phyloP scores from a whole-genome alignment of 306 rosid species.

The Lupinus albus region DNA sequence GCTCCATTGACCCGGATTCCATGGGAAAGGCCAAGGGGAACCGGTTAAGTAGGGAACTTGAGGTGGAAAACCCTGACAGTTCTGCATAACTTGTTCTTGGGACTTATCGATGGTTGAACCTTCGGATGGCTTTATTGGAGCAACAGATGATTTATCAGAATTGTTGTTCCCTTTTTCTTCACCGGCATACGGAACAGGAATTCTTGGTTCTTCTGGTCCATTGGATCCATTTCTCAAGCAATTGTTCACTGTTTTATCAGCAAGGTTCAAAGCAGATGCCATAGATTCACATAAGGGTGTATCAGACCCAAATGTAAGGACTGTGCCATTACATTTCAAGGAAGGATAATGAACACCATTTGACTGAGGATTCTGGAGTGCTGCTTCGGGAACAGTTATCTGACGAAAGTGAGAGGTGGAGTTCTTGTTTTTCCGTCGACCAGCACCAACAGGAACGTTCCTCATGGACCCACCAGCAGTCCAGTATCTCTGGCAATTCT shows the following conservation, averaged over 20 bases:
- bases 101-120: slow-evolving; percentile 36
- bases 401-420: slow-evolving; percentile 57
- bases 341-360: slow-evolving; percentile 48
- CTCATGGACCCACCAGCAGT: slow-evolving; percentile 91
- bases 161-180: slow-evolving; percentile 55
- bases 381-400: slow-evolving; percentile 52
- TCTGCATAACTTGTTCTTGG: slow-evolving; percentile 46
- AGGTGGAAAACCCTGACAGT: slow-evolving; percentile 51
- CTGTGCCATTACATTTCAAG: slow-evolving; percentile 50
- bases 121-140: slow-evolving; percentile 53
- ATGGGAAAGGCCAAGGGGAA: slow-evolving; percentile 58
- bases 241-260: slow-evolving; percentile 40
- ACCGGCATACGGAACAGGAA: slow-evolving; percentile 36
- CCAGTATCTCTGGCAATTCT: slow-evolving; percentile 92
- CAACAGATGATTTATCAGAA: slow-evolving; percentile 54
- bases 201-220: slow-evolving; percentile 44
- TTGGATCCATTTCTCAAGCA: slow-evolving; percentile 44
- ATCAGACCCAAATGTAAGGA: slow-evolving; percentile 64
- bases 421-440: slow-evolving; percentile 82
- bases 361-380: slow-evolving; percentile 43
- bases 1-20: slow-evolving; percentile 68
- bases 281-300: slow-evolving; percentile 63
- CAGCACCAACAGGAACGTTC: slow-evolving; percentile 85
- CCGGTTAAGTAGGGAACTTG: slow-evolving; percentile 62
- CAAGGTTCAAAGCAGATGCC: slow-evolving; percentile 59